Conservation (phyloP, 2,329 filamentous ascomycete species). For the Purpureocillium lavendulum region DNA sequence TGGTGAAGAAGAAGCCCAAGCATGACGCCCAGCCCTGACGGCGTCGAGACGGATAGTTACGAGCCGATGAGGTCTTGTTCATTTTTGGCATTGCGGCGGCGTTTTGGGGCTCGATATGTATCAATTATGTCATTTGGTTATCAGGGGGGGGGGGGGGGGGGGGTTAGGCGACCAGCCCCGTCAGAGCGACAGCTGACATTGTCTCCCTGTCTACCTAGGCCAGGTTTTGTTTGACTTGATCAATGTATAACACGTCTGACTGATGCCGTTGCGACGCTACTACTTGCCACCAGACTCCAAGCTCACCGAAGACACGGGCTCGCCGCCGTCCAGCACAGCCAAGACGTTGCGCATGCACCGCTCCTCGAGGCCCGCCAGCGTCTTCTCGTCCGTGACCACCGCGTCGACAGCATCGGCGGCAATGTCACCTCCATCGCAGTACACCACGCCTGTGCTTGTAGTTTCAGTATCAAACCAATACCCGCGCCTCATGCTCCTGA, state of each 20-base stretch:
- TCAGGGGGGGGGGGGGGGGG: no score
- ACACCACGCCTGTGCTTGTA: no score
- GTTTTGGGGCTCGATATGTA: no score
- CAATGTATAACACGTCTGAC: no score
- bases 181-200: no score
- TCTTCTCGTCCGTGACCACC: conserved; percentile 58
- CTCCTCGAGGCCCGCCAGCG: conserved; percentile 58
- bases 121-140: not conserved
- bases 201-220: no score
- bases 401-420: conserved; percentile 68
- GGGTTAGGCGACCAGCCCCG: no score
- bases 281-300: conserved; percentile 45
- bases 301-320: conserved; percentile 55
- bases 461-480: no score
- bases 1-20: conserved; percentile 49
- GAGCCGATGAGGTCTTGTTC: not conserved
- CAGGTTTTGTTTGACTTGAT: no score
- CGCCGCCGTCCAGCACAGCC: conserved; percentile 42
- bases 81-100: not conserved
- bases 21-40: conserved; percentile 39
- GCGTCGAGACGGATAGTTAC: no score
- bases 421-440: conserved; percentile 65
- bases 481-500: no score
- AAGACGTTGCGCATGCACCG: conserved; percentile 60
- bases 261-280: no score